A percentile compares a stretch with the other conserved stretches of the same genome.
These are phyloP conservation scores for Elsinoe australis DNA, from an alignment of 2,329 filamentous ascomycete genomes.

Conservation along the genomic window DNA sequence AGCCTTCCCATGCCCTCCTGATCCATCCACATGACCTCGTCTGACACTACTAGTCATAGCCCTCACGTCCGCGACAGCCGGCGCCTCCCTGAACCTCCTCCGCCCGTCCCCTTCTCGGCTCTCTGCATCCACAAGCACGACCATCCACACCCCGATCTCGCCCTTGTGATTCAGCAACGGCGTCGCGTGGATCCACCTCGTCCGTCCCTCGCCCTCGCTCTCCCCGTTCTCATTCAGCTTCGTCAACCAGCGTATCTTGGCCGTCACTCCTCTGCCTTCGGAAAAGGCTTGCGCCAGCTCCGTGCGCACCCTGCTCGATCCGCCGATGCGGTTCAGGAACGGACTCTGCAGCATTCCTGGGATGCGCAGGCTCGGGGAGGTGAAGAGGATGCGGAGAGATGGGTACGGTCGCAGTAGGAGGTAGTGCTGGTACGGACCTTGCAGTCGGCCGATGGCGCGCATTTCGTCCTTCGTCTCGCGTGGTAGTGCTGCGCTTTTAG, in stretches of 20 bases:
- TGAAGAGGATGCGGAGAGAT: slow-evolving; percentile 59
- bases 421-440: slow-evolving; percentile 38
- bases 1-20: background rate
- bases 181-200: slow-evolving; percentile 70
- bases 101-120: slow-evolving; percentile 20
- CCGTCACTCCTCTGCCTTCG: slow-evolving; percentile 36
- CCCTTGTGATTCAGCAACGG: slow-evolving; percentile 61
- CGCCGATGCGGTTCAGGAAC: slow-evolving; percentile 39
- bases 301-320: slow-evolving; percentile 32
- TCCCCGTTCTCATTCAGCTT: slow-evolving; percentile 32
- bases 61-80: slow-evolving; percentile 25
- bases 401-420: slow-evolving; percentile 60
- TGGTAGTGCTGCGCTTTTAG: background rate
- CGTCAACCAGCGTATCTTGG: slow-evolving; percentile 38
- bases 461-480: background rate
- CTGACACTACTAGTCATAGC: no score
- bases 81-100: slow-evolving; percentile 26
- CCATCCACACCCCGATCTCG: slow-evolving; percentile 69
- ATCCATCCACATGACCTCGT: no score
- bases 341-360: slow-evolving; percentile 54
- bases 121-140: slow-evolving; percentile 61
- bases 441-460: slow-evolving; percentile 11
- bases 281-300: slow-evolving; percentile 35
- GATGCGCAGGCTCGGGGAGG: slow-evolving; percentile 58
- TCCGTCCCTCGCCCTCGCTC: slow-evolving; percentile 48